phyloP scores from a whole-genome alignment of 208 protist species.

The Acanthamoeba polyphaga region DNA sequence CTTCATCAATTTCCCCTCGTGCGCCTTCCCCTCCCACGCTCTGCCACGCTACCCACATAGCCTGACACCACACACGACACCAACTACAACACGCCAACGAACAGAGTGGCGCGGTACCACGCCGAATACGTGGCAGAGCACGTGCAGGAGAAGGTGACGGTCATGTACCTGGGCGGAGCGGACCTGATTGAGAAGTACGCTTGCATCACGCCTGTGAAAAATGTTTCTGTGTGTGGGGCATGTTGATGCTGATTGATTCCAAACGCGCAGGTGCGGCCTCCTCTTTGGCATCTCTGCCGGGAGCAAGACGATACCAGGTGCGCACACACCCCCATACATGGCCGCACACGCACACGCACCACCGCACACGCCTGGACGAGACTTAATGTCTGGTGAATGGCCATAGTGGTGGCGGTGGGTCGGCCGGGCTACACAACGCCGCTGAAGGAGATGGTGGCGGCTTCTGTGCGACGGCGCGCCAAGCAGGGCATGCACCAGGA shows the following conservation, averaged over 20 bases:
- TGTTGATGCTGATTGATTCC: not conserved
- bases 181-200: not conserved
- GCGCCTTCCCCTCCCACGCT: not conserved
- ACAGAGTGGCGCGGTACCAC: not conserved
- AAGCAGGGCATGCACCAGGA: not conserved
- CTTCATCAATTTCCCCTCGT: conserved; percentile 44
- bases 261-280: not conserved
- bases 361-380: not conserved
- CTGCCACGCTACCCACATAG: too few species aligned
- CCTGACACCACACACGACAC: not conserved
- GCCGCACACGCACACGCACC: not conserved
- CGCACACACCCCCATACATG: not conserved
- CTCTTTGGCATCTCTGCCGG: not conserved
- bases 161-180: not conserved
- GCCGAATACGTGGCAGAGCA: not conserved
- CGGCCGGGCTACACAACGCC: conserved; percentile 33
- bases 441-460: not conserved
- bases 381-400: not conserved
- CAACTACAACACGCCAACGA: not conserved
- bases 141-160: not conserved
- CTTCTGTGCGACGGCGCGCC: too few species aligned
- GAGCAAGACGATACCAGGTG: not conserved
- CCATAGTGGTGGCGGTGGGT: conserved; percentile 18
- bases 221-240: too few species aligned
- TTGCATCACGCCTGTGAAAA: too few species aligned